Base-by-base conservation (phyloP, 495 filamentous ascomycete genomes). In the Xylaria longipes region DNA sequence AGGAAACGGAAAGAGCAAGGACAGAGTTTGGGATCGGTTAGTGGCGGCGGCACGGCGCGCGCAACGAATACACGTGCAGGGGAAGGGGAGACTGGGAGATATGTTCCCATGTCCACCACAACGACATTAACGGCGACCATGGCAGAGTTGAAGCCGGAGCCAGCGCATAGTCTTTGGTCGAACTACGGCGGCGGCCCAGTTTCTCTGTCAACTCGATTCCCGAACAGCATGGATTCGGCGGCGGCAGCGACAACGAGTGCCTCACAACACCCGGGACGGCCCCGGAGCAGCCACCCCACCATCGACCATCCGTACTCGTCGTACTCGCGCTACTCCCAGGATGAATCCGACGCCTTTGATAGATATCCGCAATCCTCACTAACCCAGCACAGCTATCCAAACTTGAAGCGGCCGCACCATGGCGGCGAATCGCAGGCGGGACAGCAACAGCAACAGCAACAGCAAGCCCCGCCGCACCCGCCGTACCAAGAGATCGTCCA, bases 81-180 rank as follows among this genome's bases (percentile, higher is more conserved):
- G 69, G 39, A 35, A 48, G 43, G 37, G 50, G 62, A 52, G 70
- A 61, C 73, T 72, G 77, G 80, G 77, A 79, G 82, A 79, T 71
- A 83, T 79, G 80, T 70, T 82, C 80, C 79, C 84, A 86, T 86
- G 84, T 84, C 84, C 80, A 80, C 84, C 79, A 85, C 84, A 80
- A 82, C 83, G 71, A 85, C 84, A 71, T 85, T 86, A 76, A 82
- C 83, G 83, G 82, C 82, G 77, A 83, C 81, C 79, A 86, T 86
- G 84, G 82, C 84, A 85, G 84, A 86, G 80, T 77, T 86, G 82
- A 86, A 84, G 82, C 79, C 77, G 74, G 84, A 86, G 79, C 78
- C 84, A 74, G 79, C 81, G 74, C 84, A 85, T 78, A 80, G 78
- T 79, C 75, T 85, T 71, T 86, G 84, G 84, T 82, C 84, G 78